Percentiles rank a stretch among this genome's conserved stretches.
Evolutionary conservation across 768 basidiomycete species (phyloP).

Genomic region (Lactifluus hygrophoroides): DNA sequence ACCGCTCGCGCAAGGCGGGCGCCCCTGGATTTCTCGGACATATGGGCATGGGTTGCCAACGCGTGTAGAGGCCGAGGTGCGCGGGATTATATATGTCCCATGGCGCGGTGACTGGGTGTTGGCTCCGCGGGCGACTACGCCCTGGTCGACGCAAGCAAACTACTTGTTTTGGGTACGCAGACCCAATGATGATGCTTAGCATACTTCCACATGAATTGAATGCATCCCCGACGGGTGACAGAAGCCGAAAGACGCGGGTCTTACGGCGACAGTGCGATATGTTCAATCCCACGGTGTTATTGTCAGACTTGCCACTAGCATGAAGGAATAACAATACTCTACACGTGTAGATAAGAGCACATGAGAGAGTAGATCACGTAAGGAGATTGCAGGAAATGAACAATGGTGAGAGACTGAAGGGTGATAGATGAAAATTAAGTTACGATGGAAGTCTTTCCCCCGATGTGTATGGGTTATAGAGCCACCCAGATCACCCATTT

Average conservation of each 20-base stretch:
- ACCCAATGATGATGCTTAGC: conserved; percentile 29
- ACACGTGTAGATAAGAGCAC: conserved; percentile 4
- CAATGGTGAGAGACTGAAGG: too few relatives aligned
- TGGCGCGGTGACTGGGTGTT: conserved; percentile 61
- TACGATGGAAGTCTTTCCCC: conserved; percentile 71
- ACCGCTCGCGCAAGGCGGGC: too few relatives aligned
- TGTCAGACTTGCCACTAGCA: not conserved
- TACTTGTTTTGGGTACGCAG: conserved; percentile 87
- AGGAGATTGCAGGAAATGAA: not conserved
- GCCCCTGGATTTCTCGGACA: conserved; percentile 53
- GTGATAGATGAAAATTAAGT: too few relatives aligned
- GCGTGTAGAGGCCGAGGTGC: conserved; percentile 63
- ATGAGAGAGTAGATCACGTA: not conserved
- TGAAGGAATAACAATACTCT: not conserved
- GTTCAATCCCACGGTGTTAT: not conserved
- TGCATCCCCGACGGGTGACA: too few relatives aligned
- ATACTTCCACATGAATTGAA: too few relatives aligned
- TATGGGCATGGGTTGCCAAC: conserved; percentile 41
- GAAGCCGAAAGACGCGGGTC: not conserved
- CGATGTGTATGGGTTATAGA: conserved; percentile 61
- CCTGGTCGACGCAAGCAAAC: conserved; percentile 49
- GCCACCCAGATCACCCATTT: conserved; percentile 52
- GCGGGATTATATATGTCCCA: conserved; percentile 73
- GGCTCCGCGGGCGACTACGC: conserved; percentile 44
- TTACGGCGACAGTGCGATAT: not conserved